Evolutionary conservation across 441 rosid species (phyloP).

Genomic region (Pelargonium myrrhifolium): DNA sequence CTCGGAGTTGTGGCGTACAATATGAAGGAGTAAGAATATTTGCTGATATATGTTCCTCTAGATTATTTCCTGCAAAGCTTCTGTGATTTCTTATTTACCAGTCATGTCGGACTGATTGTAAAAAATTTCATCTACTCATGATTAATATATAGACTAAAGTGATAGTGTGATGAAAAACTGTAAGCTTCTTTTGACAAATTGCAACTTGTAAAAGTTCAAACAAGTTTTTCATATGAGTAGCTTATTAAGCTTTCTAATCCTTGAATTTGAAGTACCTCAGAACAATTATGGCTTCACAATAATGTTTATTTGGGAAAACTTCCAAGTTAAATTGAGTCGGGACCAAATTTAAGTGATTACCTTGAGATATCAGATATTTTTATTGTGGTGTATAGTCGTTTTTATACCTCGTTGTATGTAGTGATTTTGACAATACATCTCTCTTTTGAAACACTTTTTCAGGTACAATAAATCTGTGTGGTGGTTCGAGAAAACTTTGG

Average conservation of each 20-base stretch:
- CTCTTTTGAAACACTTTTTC: constrained; percentile 25
- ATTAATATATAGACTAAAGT: too few relatives aligned
- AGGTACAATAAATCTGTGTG: constrained; percentile 78
- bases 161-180: too few relatives aligned
- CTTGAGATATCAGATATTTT: background rate
- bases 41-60: background rate
- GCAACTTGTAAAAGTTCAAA: too few relatives aligned
- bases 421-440: constrained; percentile 12
- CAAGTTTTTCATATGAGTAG: too few relatives aligned
- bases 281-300: too few relatives aligned
- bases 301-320: background rate
- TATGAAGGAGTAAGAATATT: constrained; percentile 74
- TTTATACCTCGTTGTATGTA: background rate
- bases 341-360: background rate
- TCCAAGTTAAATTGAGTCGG: background rate
- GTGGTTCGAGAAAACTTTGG: constrained; percentile 86
- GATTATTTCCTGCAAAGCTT: background rate
- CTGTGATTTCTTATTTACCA: background rate
- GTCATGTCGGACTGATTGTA: too few relatives aligned
- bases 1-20: constrained; percentile 92
- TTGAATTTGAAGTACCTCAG: too few relatives aligned
- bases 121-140: too few relatives aligned
- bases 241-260: too few relatives aligned
- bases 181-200: too few relatives aligned
- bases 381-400: background rate